Conservation (phyloP, 805 yeast species). For the Saccharomycopsis malanga region DNA sequence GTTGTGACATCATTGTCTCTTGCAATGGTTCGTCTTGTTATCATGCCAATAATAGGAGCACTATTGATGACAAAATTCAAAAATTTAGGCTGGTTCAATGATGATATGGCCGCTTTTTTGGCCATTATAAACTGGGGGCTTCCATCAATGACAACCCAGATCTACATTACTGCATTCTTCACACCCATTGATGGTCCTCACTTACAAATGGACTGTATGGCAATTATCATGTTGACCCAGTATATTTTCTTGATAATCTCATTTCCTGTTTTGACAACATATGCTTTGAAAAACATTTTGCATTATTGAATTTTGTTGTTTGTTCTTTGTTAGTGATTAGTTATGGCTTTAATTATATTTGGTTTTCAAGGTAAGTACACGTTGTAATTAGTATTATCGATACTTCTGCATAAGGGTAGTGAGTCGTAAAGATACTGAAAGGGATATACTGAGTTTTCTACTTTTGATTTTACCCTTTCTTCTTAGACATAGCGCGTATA, state of each 20-base stretch:
- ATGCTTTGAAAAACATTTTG: conserved; percentile 15
- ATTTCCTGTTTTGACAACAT: conserved; percentile 20
- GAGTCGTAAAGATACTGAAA: too few species aligned
- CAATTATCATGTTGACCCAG: conserved; percentile 66
- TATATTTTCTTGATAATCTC: conserved; percentile 37
- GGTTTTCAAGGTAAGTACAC: too few species aligned
- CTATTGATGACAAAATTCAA: conserved; percentile 55
- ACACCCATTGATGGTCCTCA: conserved; percentile 52
- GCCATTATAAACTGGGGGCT: conserved; percentile 69
- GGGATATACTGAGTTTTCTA: too few species aligned
- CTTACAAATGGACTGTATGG: conserved; percentile 74
- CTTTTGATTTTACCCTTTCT: too few species aligned
- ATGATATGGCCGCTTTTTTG: conserved; percentile 60
- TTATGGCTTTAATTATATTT: too few species aligned
- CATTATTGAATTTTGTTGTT: background rate
- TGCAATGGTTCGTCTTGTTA: conserved; percentile 50
- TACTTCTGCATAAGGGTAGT: too few species aligned
- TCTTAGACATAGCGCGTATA: too few species aligned
- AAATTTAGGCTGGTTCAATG: conserved; percentile 48
- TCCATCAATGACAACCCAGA: conserved; percentile 85
- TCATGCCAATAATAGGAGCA: conserved; percentile 78
- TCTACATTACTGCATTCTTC: conserved; percentile 81
- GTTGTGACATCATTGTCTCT: conserved; percentile 56
- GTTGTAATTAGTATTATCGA: too few species aligned
- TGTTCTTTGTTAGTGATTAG: background rate